Evolutionary conservation across 75 land plant species (phyloP).

Genomic region (Larix kaempferi): DNA sequence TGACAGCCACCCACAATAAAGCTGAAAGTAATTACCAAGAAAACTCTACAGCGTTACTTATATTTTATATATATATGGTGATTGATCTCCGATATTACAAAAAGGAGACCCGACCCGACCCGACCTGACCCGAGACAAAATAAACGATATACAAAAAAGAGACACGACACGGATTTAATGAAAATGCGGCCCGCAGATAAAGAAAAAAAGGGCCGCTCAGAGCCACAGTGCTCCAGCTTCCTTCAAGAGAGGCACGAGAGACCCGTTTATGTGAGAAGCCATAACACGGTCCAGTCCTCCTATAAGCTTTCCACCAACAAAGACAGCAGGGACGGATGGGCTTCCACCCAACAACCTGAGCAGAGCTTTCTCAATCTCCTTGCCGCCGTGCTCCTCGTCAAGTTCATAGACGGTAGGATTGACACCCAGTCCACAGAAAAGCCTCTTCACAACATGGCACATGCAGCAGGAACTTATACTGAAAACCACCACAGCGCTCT

Average conservation of each 20-base stretch:
- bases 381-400: conserved; percentile 44
- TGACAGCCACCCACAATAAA: no score
- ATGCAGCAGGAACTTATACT: conserved; percentile 56
- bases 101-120: no score
- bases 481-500: conserved; percentile 58
- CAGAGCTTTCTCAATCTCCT: conserved; percentile 57
- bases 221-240: conserved; percentile 75
- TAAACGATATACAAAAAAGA: no score
- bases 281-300: conserved; percentile 66
- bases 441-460: conserved; percentile 58
- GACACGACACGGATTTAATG: no score
- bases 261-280: conserved; percentile 57
- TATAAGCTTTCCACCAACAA: conserved; percentile 63
- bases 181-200: no score
- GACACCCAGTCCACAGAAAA: conserved; percentile 56
- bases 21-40: no score
- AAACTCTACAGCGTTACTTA: no score
- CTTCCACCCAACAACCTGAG: conserved; percentile 21
- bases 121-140: no score
- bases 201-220: conserved; percentile 2
- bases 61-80: no score
- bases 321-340: conserved; percentile 53
- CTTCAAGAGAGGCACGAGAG: conserved; percentile 61
- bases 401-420: conserved; percentile 71
- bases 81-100: no score